Evolutionary conservation across 805 yeast species (phyloP).

Genomic region (Yarrowia hollandica): DNA sequence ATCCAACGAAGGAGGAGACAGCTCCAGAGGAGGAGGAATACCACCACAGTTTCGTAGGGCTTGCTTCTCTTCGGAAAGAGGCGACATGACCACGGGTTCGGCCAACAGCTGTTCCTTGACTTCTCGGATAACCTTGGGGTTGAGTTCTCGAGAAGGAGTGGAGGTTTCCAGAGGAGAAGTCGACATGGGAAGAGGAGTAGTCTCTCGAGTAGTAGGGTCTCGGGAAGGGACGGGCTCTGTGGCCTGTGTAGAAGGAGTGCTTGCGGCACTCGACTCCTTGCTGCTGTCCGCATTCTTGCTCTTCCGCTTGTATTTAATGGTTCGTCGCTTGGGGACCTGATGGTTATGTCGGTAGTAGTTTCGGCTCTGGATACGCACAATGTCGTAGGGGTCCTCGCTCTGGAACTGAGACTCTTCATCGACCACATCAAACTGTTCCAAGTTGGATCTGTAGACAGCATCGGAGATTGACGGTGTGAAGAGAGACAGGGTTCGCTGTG

Average conservation of each 20-base stretch:
- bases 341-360: slow-evolving; percentile 37
- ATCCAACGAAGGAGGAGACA: background rate
- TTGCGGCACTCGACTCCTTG: too few relatives aligned
- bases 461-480: slow-evolving; percentile 59
- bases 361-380: slow-evolving; percentile 40
- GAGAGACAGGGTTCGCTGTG: slow-evolving; percentile 79
- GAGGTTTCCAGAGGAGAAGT: background rate
- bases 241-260: too few relatives aligned
- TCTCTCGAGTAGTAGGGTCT: background rate
- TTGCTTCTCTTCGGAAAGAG: background rate
- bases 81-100: background rate
- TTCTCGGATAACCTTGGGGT: background rate
- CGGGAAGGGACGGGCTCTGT: too few relatives aligned
- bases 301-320: slow-evolving; percentile 38
- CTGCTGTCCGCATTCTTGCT: background rate
- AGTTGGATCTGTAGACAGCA: slow-evolving; percentile 58
- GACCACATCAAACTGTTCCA: slow-evolving; percentile 39
- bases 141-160: background rate
- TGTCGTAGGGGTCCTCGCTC: slow-evolving; percentile 39
- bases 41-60: background rate
- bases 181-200: background rate
- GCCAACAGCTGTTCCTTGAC: slow-evolving; percentile 14
- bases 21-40: slow-evolving; percentile 21
- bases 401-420: slow-evolving; percentile 40
- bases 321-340: slow-evolving; percentile 48